Conservation (phyloP, 495 filamentous ascomycete genomes). For the Daldinia vernicosa region DNA sequence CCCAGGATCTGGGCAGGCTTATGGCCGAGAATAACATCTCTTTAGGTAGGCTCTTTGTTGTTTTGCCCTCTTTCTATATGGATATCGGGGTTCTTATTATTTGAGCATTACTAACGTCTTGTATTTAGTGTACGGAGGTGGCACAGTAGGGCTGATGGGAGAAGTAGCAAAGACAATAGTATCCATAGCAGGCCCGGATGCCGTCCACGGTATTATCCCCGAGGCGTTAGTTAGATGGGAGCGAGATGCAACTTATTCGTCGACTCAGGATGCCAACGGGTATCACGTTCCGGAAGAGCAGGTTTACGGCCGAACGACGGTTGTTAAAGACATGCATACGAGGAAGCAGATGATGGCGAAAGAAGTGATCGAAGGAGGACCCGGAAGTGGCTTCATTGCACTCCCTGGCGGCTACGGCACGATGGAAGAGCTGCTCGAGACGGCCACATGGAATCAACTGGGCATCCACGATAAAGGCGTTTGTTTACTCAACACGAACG, state of each 20-base stretch:
- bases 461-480: conserved; percentile 89
- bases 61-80: neutral
- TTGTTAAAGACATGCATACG: conserved; percentile 94
- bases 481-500: conserved; percentile 83
- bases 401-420: conserved; percentile 93
- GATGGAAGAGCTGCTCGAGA: conserved; percentile 95
- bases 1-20: conserved; percentile 75
- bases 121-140: conserved; percentile 83
- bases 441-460: conserved; percentile 96
- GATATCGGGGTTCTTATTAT: neutral
- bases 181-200: conserved; percentile 76
- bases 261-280: conserved; percentile 43
- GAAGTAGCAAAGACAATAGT: conserved; percentile 89
- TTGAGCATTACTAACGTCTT: conserved; percentile 19
- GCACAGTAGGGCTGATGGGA: conserved; percentile 94
- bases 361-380: conserved; percentile 81
- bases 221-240: conserved; percentile 84
- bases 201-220: conserved; percentile 94
- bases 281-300: conserved; percentile 67
- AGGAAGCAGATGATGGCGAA: conserved; percentile 91
- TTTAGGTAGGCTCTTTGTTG: conserved; percentile 56
- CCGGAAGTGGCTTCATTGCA: conserved; percentile 88
- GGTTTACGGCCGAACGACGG: conserved; percentile 82
- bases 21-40: conserved; percentile 78
- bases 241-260: conserved; percentile 62